Evolutionary conservation across 495 filamentous ascomycete species (phyloP), one percentile per base, ranked within the genome.

Genomic region (Trichocladium antarcticum): DNA sequence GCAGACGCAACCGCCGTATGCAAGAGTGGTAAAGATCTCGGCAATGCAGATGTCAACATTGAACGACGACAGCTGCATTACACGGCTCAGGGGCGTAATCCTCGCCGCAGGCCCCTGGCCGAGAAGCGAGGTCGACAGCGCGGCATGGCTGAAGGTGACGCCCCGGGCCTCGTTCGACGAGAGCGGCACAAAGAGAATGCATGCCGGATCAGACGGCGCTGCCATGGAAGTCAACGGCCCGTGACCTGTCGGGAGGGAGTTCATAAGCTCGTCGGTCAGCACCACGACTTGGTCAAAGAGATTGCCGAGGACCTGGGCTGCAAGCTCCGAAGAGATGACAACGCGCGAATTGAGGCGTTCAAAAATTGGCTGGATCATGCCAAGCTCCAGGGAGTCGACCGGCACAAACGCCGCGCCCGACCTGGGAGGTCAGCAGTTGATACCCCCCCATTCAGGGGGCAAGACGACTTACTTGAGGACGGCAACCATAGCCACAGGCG

Each of bases 51-150:
- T 74, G 50, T 89, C 84, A 34, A 84, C 83, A 1, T 79, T 78
- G 56, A 79, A 84, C 38, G 78, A 79, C 1, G 82, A 80, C 45
- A 83, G 78, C 50, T 87, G 83, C 53, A 87, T 69, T 7, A 80
- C 72, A 5, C 79, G 65, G 14, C 76, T 77, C 0, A 62, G 57
- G 0, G 70, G 55, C 31, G 71, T 62, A 37, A 84, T 73, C 9
- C 64, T 50, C 14, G 81, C 56, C 0, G 68, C 66, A 0, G 66
- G 61, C 1, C 71, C 73, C 49, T 81, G 79, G n/a, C 66, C 67
- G 1, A 65, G 46, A 19, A 72, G 65, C 10, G 66, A 59, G 0
- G 67, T 66, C 0, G 71, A 65, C n/a, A 72, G 47, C 8, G 71
- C 66, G 0, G 62, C 61, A 37, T 74, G 71, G 47, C 67, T 72